These are phyloP conservation scores for Rubia occidens DNA, from an alignment of 305 asterid genomes.

Conservation along the genomic window DNA sequence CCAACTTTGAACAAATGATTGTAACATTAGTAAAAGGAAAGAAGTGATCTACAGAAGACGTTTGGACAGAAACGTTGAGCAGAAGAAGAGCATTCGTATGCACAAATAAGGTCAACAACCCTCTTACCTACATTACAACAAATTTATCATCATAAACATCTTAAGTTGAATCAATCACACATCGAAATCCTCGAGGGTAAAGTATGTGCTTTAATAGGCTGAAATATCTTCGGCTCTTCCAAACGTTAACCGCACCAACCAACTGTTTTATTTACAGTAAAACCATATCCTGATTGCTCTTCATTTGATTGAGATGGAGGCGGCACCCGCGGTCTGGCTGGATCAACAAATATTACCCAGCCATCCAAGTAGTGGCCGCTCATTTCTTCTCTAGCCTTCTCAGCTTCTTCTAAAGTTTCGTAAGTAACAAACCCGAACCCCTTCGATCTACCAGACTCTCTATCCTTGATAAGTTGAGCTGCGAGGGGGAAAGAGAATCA, in stretches of 20 bases:
- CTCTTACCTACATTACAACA: neutral
- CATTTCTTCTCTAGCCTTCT: slow-evolving; percentile 84
- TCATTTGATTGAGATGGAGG: slow-evolving; percentile 21
- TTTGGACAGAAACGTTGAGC: too few relatives aligned
- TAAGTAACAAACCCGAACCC: slow-evolving; percentile 83
- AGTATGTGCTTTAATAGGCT: neutral
- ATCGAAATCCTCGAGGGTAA: neutral
- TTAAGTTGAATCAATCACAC: neutral
- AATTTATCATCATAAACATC: neutral
- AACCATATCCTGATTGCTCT: slow-evolving; percentile 37
- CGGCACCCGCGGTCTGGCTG: slow-evolving; percentile 72
- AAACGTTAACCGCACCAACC: slow-evolving; percentile 61
- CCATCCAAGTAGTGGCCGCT: slow-evolving; percentile 75
- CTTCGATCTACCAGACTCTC: slow-evolving; percentile 71
- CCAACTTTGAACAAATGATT: too few relatives aligned
- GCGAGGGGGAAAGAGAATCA: slow-evolving; percentile 19
- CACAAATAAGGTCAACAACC: neutral
- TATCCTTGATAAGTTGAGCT: slow-evolving; percentile 76
- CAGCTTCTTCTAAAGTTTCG: slow-evolving; percentile 73
- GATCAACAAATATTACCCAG: slow-evolving; percentile 93
- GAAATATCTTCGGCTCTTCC: neutral
- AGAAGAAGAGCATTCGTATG: neutral
- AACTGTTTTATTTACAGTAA: slow-evolving; percentile 60
- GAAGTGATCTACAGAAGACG: too few relatives aligned
- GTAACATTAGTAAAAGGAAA: too few relatives aligned